Base-by-base conservation (phyloP, 495 filamentous ascomycete species). In the Extremus antarcticus region DNA sequence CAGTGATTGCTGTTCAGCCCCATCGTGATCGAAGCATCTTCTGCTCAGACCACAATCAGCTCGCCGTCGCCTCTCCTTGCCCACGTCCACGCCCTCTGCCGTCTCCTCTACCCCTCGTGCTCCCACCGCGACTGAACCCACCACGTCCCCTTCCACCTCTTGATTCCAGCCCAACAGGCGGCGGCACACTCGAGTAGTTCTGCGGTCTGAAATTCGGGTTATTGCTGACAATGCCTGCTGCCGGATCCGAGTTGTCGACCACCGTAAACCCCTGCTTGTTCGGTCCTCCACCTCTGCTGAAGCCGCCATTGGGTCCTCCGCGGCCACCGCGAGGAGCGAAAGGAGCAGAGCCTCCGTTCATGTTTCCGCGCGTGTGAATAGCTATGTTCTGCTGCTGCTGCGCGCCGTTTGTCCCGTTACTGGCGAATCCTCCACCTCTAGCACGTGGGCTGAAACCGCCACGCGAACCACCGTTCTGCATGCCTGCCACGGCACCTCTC, bases 171-270 rank as follows among this genome's bases (percentile, higher is more conserved):
- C 46, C 46, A 23, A 85, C 68, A 0, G 91, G 91, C 3, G 92
- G 92, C 2, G 92, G 89, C 9, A 91, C 86, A 50, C 80, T 80
- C 32, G 75, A 74, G 63, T 92, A 94, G 52, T 69, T 73, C 60
- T 80, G 75, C 23, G 78, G 78, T 23, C 71, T 71, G 68, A 80
- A 82, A 51, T 74, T 68, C 2, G 75, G 70, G 61, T 80, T 79
- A 56, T 76, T 72, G 53, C 71, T 54, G 32, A 78, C 61, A 8
- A 82, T 65, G 13, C 77, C 78, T 22, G 58, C 72, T 1, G 73
- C 69, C 1, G 78, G 70, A 53, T 78, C 71, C 23, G 63, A 62
- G 51, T 71, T 72, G 53, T 84, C 79, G 15, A 78, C 65, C n/a
- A 73, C 61, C 19, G 65, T 68, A 63, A 81, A 83, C 2, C 80